Evolutionary conservation across 2,329 filamentous ascomycete genomes (phyloP), one percentile per base, ranked within the genome.

Genomic region (Magnaporthales sp.): DNA sequence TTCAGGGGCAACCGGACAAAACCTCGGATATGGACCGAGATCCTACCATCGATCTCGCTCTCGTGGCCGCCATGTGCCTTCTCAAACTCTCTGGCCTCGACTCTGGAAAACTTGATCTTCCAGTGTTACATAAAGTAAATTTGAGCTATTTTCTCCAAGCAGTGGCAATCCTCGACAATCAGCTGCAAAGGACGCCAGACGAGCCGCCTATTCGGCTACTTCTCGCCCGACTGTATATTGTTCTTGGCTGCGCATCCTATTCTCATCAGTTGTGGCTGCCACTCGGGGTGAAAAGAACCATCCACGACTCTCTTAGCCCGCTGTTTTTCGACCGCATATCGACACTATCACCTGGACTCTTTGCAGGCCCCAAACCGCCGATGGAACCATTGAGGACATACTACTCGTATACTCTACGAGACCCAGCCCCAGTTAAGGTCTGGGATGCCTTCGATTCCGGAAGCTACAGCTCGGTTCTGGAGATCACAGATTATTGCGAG

Each of bases 271-370:
- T 84, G 2, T 87, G 84, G 83, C 75, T 78, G 11, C 77, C 77
- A 0, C 77, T 86, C 10, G 83, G 80, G 3, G 80, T 87, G 1
- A 87, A 87, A 73, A 80, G 84, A 26, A 84, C 83, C 0, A 83
- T 86, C 30, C 80, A 85, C n/a, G 84, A 87, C 68, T 82, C 84
- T 0, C 77, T 87, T 0, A 83, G 78, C 2, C 81, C 84, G 0
- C 74, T 85, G 1, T 85, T 85, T 67, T 82, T 83, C 68, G 85
- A 88, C 71, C 80, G 85, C 1, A 74, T 87, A 6, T 83, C 83
- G 1, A 82, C 79, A 0, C 72, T 86, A 2, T 77, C 84, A 0
- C 85, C 85, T 0, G 77, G 76, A 0, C 70, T 79, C 60, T 80
- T 81, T 58, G 68, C 66, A 69, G 80, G 69, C 72, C 75, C 22